Base-by-base conservation (phyloP, 805 yeast species). In the Metschnikowia cubensis region DNA sequence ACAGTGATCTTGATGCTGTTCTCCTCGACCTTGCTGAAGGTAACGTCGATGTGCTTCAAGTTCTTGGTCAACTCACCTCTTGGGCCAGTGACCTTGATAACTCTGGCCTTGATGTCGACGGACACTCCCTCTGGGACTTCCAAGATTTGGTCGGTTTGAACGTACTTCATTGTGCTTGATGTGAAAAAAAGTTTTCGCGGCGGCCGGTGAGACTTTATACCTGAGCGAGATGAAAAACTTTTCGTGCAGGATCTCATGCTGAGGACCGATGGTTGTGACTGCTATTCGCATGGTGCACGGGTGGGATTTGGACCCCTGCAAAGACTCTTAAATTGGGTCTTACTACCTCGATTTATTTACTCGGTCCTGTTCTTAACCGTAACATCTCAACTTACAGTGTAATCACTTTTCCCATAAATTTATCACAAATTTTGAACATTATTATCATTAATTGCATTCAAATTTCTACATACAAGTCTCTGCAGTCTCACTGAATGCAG, bases 41-140 rank as follows among this genome's bases (percentile, higher is more conserved):
- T 85, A 66, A 94, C 96, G 75, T 92, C 89, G 68, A 94, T 84
- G 82, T 94, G 99, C 74, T 85, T 84, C 73, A 92, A 82, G 81
- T 87, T 82, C 85, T 94, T 92, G 80, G 75, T 71, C 73, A 92
- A 81, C 62, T 82, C 80, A 79, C 99, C 99, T 82, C 98, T 91
- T 80, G 99, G 99, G 66, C 99, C 99, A 68, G 86, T 82, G 64
- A 94, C 98, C 66, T 83, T 84, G 73, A 94, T 76, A 69, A 69
- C 65, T 82, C 99, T 89, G 75, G 98, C 83, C 77, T 89, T 87
- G 84, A 94, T 92, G 72, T 78, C 76, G 65, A 94, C 87, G 66
- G 85, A 80, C 60, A 94, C 99, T 70, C 88, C 96, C 76, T 87
- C 96, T 77, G 99, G 98, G 75, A 81, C 70, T 35, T 82, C 87